These are phyloP conservation scores for Erucastrum elatum DNA, from an alignment of 345 rosid species.

Conservation along the genomic window DNA sequence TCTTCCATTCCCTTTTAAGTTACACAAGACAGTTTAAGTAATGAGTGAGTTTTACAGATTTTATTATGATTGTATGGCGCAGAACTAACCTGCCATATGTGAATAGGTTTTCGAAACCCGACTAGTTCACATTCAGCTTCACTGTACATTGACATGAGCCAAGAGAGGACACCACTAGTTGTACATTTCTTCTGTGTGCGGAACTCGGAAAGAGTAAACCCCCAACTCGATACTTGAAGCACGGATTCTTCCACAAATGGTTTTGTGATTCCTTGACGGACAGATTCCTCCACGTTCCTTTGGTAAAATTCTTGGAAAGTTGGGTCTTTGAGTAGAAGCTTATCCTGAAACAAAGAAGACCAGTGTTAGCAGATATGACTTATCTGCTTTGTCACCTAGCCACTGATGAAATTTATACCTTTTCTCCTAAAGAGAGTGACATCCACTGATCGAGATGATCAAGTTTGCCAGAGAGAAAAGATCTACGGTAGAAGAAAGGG, in stretches of 20 bases:
- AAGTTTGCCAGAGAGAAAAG: conserved; percentile 80
- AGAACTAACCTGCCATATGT: conserved; percentile 85
- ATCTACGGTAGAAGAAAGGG: conserved; percentile 55
- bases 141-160: conserved; percentile 79
- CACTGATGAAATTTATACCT: conserved; percentile 44
- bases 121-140: conserved; percentile 69
- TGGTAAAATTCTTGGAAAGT: conserved; percentile 72
- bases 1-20: conserved; percentile 98
- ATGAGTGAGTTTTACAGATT: not conserved
- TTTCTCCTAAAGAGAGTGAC: conserved; percentile 63
- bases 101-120: conserved; percentile 79
- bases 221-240: conserved; percentile 82
- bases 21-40: no score
- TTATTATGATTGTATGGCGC: not conserved
- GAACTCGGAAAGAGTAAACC: conserved; percentile 71
- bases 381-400: not conserved
- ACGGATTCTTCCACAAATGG: conserved; percentile 84
- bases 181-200: conserved; percentile 65
- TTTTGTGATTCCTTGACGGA: conserved; percentile 72
- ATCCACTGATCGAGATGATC: conserved; percentile 72
- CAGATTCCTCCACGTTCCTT: conserved; percentile 85
- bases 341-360: conserved; percentile 56
- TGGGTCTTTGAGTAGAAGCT: conserved; percentile 51
- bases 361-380: not conserved
- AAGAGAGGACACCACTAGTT: conserved; percentile 60